Conservation (phyloP, 306 rosid species). For the Acacia confusa region DNA sequence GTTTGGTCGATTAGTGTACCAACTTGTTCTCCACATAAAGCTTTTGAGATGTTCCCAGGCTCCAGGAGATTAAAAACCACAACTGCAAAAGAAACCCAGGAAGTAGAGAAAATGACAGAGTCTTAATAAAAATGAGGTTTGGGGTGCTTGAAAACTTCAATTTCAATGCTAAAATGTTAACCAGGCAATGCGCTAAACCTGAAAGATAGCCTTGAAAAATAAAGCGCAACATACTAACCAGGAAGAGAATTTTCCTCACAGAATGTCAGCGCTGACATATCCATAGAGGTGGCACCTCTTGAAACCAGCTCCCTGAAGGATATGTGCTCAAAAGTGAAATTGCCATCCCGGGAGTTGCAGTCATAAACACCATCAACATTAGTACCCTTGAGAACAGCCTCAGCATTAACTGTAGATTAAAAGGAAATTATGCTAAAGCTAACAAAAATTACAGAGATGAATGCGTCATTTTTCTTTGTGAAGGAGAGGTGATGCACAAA, state of each 20-base stretch:
- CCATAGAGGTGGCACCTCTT: constrained; percentile 55
- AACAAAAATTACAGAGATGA: neutral
- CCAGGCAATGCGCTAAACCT: constrained; percentile 23
- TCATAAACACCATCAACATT: constrained; percentile 58
- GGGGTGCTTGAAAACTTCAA: constrained; percentile 3
- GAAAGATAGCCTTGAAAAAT: constrained; percentile 7
- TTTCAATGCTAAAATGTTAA: neutral
- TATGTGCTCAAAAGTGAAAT: constrained; percentile 53
- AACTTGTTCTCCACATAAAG: constrained; percentile 70
- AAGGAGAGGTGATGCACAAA: neutral
- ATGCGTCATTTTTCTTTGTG: neutral
- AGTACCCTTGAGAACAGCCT: constrained; percentile 64
- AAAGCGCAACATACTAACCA: constrained; percentile 50
- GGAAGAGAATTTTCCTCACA: constrained; percentile 69
- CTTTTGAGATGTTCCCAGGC: constrained; percentile 73
- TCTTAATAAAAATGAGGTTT: constrained; percentile 3
- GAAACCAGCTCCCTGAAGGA: constrained; percentile 60
- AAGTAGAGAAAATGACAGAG: constrained; percentile 6
- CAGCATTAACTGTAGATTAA: constrained; percentile 51
- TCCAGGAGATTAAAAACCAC: constrained; percentile 64
- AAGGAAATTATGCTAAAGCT: constrained; percentile 15
- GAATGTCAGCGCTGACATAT: constrained; percentile 51
- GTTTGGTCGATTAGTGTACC: constrained; percentile 65
- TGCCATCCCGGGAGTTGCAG: constrained; percentile 54
- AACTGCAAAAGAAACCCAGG: constrained; percentile 40